Evolutionary conservation across 305 asterid genomes (phyloP), one percentile per base, ranked within the genome.

Genomic region (Ilex paraguariensis): DNA sequence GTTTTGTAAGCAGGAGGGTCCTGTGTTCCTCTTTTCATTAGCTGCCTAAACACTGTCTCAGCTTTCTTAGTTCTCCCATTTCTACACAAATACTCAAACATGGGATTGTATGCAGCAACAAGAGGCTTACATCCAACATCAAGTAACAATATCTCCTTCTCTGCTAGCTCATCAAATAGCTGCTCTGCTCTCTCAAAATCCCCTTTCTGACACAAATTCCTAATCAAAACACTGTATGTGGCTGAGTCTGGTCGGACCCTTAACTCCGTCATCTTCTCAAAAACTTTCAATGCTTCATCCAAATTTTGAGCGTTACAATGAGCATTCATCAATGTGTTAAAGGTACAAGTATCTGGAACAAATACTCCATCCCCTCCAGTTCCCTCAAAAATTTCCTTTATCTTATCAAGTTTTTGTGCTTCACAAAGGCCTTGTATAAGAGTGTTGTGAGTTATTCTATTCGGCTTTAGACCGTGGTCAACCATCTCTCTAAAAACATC

Each of bases 351-450:
- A 59, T 89, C 91, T 0, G 95, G 97, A 70, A 81, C 73, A 71
- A 91, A 85, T 51, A 78, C 84, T 17, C 52, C 81, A 64, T 33
- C 63, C 40, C 63, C 80, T 31, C 59, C 70, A 57, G 54, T 59
- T 51, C 70, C 81, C 58, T 66, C 75, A 71, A 81, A 75, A 60
- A 89, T 46, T 78, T 81, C 88, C 65, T 78, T 92, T 39, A 85
- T 66, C 71, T 61, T 72, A 56, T 84, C 91, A 66, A 82, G 70
- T 71, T 70, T 75, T 55, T 68, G 75, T 48, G 89, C 80, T 44
- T 85, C 88, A 54, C 87, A 85, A 40, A 92, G 89, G 60, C 96
- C 96, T 77, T 86, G 80, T 64, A 89, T 71, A 59, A 92, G 82
- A 16, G 87, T 88, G 53, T 91, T 92, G 55, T 61, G 85, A 57